A percentile compares a stretch with the other conserved stretches of the same genome.
These are phyloP conservation scores for Gracilaria domingensis DNA, from an alignment of 23 red algal genomes.

Conservation along the genomic window DNA sequence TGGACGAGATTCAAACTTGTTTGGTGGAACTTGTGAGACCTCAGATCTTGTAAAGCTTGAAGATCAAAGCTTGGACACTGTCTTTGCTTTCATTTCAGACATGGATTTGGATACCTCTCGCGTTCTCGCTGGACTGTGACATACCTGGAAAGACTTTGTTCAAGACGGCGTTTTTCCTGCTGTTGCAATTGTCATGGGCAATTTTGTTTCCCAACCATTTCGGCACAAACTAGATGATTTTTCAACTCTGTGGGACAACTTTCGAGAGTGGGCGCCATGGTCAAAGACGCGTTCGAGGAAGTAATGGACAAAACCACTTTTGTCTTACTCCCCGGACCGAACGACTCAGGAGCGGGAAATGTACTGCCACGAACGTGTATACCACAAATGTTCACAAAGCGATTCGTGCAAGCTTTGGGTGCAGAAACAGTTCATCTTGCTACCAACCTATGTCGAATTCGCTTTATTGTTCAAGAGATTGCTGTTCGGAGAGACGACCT, in stretches of 20 bases:
- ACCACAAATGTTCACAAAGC: slow-evolving; percentile 48
- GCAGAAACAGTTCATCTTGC: slow-evolving; percentile 40
- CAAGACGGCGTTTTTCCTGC: slow-evolving; percentile 53
- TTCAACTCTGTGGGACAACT: slow-evolving; percentile 53
- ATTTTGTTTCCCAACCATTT: slow-evolving; percentile 77
- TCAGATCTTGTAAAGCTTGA: slow-evolving; percentile 45
- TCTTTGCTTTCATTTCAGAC: slow-evolving; percentile 77
- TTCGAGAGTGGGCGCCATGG: slow-evolving; percentile 67
- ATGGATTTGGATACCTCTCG: slow-evolving; percentile 69
- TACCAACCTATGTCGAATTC: slow-evolving; percentile 82
- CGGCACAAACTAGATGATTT: slow-evolving; percentile 59
- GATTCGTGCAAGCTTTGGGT: slow-evolving; percentile 54
- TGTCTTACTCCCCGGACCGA: slow-evolving; percentile 79
- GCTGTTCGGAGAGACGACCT: too few relatives aligned
- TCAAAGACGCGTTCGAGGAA: slow-evolving; percentile 47
- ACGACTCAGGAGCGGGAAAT: slow-evolving; percentile 71
- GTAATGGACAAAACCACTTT: slow-evolving; percentile 61
- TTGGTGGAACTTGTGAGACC: slow-evolving; percentile 48
- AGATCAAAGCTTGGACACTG: slow-evolving; percentile 42
- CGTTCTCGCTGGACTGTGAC: too few relatives aligned
- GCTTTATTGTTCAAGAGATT: too few relatives aligned
- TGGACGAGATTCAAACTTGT: slow-evolving; percentile 41
- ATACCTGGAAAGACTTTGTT: slow-evolving; percentile 63
- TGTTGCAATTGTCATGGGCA: slow-evolving; percentile 78
- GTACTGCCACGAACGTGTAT: slow-evolving; percentile 65